Base-by-base conservation (phyloP, 2,329 filamentous ascomycete genomes). In the Verticillium tricorpus region DNA sequence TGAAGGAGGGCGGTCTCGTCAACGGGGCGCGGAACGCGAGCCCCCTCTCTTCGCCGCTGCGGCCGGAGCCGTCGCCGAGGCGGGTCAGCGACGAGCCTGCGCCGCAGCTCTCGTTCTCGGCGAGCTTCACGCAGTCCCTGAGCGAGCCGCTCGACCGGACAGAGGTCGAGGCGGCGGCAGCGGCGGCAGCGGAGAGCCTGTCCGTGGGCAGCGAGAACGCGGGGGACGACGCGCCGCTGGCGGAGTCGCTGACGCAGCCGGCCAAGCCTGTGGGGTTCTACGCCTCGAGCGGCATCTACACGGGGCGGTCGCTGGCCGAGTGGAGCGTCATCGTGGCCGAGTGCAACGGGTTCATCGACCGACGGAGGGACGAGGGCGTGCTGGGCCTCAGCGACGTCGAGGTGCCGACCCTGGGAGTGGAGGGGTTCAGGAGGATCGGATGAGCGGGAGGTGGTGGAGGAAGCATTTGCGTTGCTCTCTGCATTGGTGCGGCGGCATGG, bases 291-390 rank as follows among this genome's bases (percentile, higher is more conserved):
- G 77, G 81, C 9, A 84, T 85, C 57, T 90, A 94, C 72, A 80
- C 85, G 3, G 91, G 91, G 1, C 82, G 90, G 22, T 88, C 91
- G 0, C 79, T 95, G 55, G 90, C 90, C 0, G 91, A 95, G 73
- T 95, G 91, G 91, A 81, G 82, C 22, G 78, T 91, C 19, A 84
- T 94, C 22, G 86, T 93, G 17, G 84, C 85, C 61, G 91, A 95
- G 72, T 92, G 88, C 77, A 92, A 93, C 75, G 91, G 87, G 69
- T 95, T 94, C 73, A 86, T 92, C 35, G 90, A 94, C 62, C 82
- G 91, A 56, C 83, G 91, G 60, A 87, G 87, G 59, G 86, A 87
- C 56, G 91, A 95, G 71, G 91, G 91, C 55, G 85, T 93, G 11
- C 81, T 85, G 2, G 78, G 79, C 0, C 83, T 92, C 63, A 80